Evolutionary conservation across 208 protist genomes (phyloP).

Genomic region (Angomonas desouzai): DNA sequence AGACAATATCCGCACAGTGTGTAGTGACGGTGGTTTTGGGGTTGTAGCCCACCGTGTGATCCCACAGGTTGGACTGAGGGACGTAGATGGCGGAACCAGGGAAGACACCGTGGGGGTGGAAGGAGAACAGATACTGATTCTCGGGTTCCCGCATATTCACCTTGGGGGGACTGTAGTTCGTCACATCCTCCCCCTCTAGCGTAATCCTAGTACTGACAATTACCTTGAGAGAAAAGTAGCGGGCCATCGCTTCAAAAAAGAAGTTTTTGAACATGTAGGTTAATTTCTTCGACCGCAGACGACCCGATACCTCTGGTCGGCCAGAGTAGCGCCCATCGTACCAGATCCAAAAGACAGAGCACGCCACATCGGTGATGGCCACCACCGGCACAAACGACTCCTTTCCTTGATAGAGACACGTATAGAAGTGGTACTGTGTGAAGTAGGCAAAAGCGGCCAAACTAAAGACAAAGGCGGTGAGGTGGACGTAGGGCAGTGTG

Average conservation of each 20-base stretch:
- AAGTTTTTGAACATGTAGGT: slow-evolving; percentile 43
- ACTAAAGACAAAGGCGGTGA: slow-evolving; percentile 45
- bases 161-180: slow-evolving; percentile 5
- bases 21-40: slow-evolving; percentile 31
- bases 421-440: slow-evolving; percentile 61
- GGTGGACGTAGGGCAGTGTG: slow-evolving; percentile 53
- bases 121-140: slow-evolving; percentile 70
- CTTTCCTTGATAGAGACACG: slow-evolving; percentile 29
- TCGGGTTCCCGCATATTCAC: slow-evolving; percentile 47
- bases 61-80: slow-evolving; percentile 38
- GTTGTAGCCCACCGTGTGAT: slow-evolving; percentile 31
- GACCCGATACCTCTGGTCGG: slow-evolving; percentile 52
- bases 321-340: slow-evolving; percentile 58
- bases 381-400: slow-evolving; percentile 29
- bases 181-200: slow-evolving; percentile 16
- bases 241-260: slow-evolving; percentile 47
- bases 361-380: slow-evolving; percentile 35
- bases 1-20: slow-evolving; percentile 60
- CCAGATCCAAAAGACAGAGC: slow-evolving; percentile 58
- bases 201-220: slow-evolving; percentile 26
- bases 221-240: slow-evolving; percentile 61
- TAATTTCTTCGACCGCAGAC: slow-evolving; percentile 26
- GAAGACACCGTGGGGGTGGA: slow-evolving; percentile 76
- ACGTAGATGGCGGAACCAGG: slow-evolving; percentile 36
- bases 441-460: slow-evolving; percentile 41